Base-by-base conservation (phyloP, 108 stramenopile genomes). In the Conticribra weissflogii region DNA sequence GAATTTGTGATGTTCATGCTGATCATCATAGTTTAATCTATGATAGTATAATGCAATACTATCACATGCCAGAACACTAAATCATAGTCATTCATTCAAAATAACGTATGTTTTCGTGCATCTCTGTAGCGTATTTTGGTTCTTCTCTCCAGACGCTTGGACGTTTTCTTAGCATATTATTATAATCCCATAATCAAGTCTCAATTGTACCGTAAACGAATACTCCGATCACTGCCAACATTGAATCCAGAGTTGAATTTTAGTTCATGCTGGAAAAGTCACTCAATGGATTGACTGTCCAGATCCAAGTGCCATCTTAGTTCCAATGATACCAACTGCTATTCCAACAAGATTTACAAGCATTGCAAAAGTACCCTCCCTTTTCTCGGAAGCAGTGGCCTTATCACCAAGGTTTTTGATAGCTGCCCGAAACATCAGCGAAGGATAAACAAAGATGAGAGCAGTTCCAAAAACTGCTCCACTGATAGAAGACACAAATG, bases 381-480 rank as follows among this genome's bases (percentile, higher is more conserved):
- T 68, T 70, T 88, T 86, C 52, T 84, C 68, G 30, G 68, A 59
- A 44, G 30, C 51, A 21, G 73, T 74, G 3, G 82, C 86, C 30
- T 88, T 91, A 50, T 80, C 85, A 23, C 87, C 84, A 52, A 85
- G 71, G 28, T 89, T 79, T 56, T 81, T 71, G 18, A 88, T 82
- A 51, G 90, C 86, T 0, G 86, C 72, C 45, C 76, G 74, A 69
- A 87, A 89, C 45, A 86, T 80, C 3, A 85, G 66, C 15, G 81
- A 88, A 23, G 85, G 72, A 18, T 47, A 70, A 19, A 63, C 61
- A 28, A 71, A 71, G 56, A 70, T 79, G 54, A 61, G 86, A 7
- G 89, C 85, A 63, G 93, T 96, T 17, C 96, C 98, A 30, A 98
- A 70, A 25, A 96, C 90, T 2, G 98, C 98, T 30, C 98, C 98